Evolutionary conservation across 2,329 filamentous ascomycete species (phyloP).

Genomic region (Myriosclerotinia curreyana): DNA sequence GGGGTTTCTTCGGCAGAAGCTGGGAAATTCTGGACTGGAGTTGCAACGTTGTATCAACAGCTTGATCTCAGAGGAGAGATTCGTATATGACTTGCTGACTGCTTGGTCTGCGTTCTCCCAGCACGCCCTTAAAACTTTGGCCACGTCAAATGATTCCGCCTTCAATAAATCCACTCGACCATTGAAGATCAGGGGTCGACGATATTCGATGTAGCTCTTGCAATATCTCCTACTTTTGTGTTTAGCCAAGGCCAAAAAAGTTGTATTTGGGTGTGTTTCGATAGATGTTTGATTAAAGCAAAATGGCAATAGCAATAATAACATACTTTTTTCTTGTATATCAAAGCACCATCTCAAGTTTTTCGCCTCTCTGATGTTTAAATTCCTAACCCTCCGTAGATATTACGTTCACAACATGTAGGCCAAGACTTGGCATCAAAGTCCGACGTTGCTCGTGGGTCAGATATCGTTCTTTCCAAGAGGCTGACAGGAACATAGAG

Average conservation of each 20-base stretch:
- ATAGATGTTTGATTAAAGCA: neutral
- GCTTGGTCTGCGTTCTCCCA: constrained; percentile 21
- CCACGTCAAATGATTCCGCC: neutral
- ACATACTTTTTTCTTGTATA: neutral
- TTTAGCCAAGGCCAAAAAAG: neutral
- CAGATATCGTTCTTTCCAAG: neutral
- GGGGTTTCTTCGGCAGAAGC: neutral
- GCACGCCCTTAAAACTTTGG: constrained; percentile 13
- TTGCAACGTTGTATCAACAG: constrained; percentile 17
- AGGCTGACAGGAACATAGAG: neutral
- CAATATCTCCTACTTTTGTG: neutral
- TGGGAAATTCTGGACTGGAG: constrained; percentile 3
- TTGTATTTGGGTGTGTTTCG: neutral
- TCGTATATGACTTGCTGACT: constrained; percentile 18
- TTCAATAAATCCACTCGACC: neutral
- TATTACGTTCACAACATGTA: neutral
- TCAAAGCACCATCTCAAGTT: neutral
- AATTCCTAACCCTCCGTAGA: neutral
- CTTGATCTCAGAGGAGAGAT: constrained; percentile 19
- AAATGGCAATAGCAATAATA: neutral
- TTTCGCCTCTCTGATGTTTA: neutral
- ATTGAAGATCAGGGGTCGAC: constrained; percentile 10
- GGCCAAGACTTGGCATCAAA: neutral
- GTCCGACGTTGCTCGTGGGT: neutral
- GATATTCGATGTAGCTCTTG: constrained; percentile 19